phyloP scores from a whole-genome alignment of 495 filamentous ascomycete species.

The Penicillium desertorum region DNA sequence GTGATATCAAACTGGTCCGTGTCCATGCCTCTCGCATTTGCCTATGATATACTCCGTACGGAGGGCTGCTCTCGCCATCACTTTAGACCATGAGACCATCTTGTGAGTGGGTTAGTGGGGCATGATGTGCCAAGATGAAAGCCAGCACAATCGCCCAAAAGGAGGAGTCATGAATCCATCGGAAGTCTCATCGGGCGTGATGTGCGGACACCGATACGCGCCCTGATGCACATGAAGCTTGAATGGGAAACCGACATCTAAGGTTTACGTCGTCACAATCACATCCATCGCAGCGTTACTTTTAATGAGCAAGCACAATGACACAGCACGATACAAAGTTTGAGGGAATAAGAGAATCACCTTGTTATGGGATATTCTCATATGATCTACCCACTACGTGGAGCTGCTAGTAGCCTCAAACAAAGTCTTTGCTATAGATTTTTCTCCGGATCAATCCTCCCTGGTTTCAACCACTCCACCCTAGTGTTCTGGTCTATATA shows the following conservation, averaged over 20 bases:
- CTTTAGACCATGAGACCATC: background rate
- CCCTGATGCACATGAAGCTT: conserved; percentile 26
- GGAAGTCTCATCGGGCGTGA: conserved; percentile 11
- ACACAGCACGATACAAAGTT: background rate
- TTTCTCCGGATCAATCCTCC: conserved; percentile 12
- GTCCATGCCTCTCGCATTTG: background rate
- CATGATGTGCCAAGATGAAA: conserved; percentile 4
- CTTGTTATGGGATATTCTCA: conserved; percentile 1
- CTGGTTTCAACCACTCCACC: conserved; percentile 11
- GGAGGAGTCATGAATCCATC: conserved; percentile 4
- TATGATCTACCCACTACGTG: conserved; percentile 8
- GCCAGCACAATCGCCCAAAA: background rate
- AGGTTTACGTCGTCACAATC: background rate
- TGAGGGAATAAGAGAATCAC: conserved; percentile 2
- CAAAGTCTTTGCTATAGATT: background rate
- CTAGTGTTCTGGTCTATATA: background rate
- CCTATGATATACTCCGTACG: background rate
- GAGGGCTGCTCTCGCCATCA: background rate
- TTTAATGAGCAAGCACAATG: background rate
- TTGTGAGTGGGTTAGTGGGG: conserved; percentile 4
- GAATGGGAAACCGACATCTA: background rate
- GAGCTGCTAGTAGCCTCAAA: conserved; percentile 5
- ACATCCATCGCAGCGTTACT: background rate
- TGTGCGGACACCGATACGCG: conserved; percentile 19
- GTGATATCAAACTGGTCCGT: conserved; percentile 14